A percentile compares a stretch with the other conserved stretches of the same genome.
phyloP scores from a whole-genome alignment of 2,329 filamentous ascomycete genomes.

The Fusarium poae region DNA sequence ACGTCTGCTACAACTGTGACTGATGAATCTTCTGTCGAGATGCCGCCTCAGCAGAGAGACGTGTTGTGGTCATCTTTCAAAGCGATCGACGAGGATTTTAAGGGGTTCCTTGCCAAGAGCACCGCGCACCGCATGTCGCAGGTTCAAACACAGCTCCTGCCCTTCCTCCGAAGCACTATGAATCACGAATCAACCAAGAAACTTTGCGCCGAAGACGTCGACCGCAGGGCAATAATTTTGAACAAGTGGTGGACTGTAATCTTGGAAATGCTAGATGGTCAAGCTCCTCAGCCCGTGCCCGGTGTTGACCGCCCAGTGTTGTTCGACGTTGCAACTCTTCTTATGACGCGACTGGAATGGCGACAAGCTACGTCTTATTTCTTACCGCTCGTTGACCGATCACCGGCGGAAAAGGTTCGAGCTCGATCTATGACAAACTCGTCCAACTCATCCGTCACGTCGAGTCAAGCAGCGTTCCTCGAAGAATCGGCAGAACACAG shows the following conservation, averaged over 20 bases:
- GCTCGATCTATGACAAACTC: slow-evolving; percentile 63
- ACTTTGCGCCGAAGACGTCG: slow-evolving; percentile 83
- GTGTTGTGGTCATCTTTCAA: slow-evolving; percentile 69
- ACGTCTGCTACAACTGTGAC: slow-evolving; percentile 55
- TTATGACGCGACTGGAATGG: slow-evolving; percentile 94
- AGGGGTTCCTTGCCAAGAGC: slow-evolving; percentile 77
- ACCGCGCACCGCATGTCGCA: slow-evolving; percentile 80
- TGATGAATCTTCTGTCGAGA: slow-evolving; percentile 62
- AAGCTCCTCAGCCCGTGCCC: slow-evolving; percentile 75
- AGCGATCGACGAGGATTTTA: slow-evolving; percentile 62
- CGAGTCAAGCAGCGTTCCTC: slow-evolving; percentile 68
- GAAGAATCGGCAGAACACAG: slow-evolving; percentile 85
- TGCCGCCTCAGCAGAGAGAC: slow-evolving; percentile 61
- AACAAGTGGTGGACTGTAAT: slow-evolving; percentile 93
- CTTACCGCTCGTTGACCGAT: slow-evolving; percentile 71
- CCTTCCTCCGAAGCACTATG: slow-evolving; percentile 80
- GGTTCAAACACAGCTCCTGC: slow-evolving; percentile 77
- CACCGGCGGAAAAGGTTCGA: slow-evolving; percentile 60
- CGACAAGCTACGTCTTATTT: slow-evolving; percentile 77
- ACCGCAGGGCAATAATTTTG: slow-evolving; percentile 81
- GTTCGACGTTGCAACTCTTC: slow-evolving; percentile 80
- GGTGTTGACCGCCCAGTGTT: slow-evolving; percentile 86
- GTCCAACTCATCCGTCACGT: slow-evolving; percentile 74
- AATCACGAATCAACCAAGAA: slow-evolving; percentile 73
- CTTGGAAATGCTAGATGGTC: slow-evolving; percentile 83